Evolutionary conservation across 257 asterid genomes (phyloP).

Genomic region (Hygrophila difformis): DNA sequence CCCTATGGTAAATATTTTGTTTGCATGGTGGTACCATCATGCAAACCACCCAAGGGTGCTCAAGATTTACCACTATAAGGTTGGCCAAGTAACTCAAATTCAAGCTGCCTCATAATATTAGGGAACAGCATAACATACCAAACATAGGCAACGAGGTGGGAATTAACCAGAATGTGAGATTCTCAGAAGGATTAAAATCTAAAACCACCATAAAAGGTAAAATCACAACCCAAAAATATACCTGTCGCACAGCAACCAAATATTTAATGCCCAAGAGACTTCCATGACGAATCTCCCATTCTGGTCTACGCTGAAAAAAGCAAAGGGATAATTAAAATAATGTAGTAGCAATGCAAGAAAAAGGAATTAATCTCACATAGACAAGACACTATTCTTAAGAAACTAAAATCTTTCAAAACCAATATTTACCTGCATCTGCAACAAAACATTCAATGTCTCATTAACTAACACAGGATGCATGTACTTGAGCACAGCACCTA

Average conservation of each 20-base stretch:
- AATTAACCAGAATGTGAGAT: constrained; percentile 7
- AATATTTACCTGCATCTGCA: constrained; percentile 92
- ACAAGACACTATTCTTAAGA: constrained; percentile 3
- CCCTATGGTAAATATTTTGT: too few species aligned
- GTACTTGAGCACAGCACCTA: constrained; percentile 95
- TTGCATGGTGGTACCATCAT: too few species aligned
- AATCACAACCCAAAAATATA: constrained; percentile 19
- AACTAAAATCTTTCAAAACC: constrained; percentile 6
- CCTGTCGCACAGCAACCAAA: constrained; percentile 98
- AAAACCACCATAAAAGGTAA: constrained; percentile 6
- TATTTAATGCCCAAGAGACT: constrained; percentile 96
- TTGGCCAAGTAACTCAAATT: background rate
- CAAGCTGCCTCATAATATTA: background rate
- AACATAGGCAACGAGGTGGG: too few species aligned
- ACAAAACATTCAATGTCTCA: constrained; percentile 69
- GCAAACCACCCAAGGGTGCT: background rate
- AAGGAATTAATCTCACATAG: constrained; percentile 4
- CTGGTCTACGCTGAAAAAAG: constrained; percentile 94
- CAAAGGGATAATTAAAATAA: constrained; percentile 46
- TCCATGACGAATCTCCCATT: constrained; percentile 99
- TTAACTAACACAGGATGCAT: constrained; percentile 78
- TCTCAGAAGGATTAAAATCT: constrained; percentile 4
- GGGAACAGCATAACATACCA: constrained; percentile 1
- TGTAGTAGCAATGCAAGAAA: constrained; percentile 13
- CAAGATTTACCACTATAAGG: background rate